phyloP scores from a whole-genome alignment of 2,329 filamentous ascomycete genomes.

The Tricladium varicosporioides region DNA sequence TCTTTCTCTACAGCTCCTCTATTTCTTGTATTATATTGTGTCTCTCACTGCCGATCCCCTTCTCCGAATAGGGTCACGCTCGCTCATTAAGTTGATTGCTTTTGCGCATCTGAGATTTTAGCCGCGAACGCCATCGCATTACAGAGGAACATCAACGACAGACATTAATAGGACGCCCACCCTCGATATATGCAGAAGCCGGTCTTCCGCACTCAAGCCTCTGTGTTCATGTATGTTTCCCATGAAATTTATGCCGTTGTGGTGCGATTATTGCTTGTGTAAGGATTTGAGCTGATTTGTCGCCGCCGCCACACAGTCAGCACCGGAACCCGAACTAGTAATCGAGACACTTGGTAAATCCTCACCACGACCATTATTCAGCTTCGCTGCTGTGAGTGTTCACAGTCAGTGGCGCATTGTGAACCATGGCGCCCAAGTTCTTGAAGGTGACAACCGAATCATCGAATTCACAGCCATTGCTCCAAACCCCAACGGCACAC shows the following conservation, averaged over 20 bases:
- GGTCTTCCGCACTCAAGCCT: slow-evolving; percentile 25
- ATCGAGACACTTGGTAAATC: neutral
- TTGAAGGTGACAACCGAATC: slow-evolving; percentile 28
- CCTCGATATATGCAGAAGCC: slow-evolving; percentile 24
- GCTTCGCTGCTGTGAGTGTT: slow-evolving; percentile 13
- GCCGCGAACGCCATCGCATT: neutral
- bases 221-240: neutral
- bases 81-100: neutral
- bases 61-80: neutral
- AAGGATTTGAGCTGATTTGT: neutral
- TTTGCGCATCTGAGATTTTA: neutral
- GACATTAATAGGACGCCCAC: neutral
- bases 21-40: neutral
- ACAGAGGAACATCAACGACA: neutral
- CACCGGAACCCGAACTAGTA: neutral
- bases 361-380: neutral
- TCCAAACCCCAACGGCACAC: slow-evolving; percentile 41
- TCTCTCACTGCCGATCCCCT: neutral
- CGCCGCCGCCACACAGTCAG: neutral
- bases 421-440: slow-evolving; percentile 31
- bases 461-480: slow-evolving; percentile 13
- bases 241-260: neutral
- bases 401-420: slow-evolving; percentile 7
- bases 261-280: neutral
- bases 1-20: neutral